Percentiles rank a stretch among this genome's conserved stretches.
Evolutionary conservation across 2,329 filamentous ascomycete species (phyloP).

Genomic region (Ophiostoma sp.): DNA sequence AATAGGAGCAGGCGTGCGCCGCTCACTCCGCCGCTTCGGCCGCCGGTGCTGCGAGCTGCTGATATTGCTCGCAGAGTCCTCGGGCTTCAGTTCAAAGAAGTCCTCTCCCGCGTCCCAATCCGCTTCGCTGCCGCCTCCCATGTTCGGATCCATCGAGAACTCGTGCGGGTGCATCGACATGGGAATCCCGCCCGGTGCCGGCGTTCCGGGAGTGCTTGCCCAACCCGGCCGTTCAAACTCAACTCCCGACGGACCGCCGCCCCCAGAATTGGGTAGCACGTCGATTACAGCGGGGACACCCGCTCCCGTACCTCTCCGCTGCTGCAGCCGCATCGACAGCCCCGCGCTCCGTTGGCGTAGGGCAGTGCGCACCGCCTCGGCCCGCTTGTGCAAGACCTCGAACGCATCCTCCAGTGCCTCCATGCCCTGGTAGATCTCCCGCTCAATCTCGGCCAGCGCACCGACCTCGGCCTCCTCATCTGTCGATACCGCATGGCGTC

Average conservation of each 20-base stretch:
- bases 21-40: slow-evolving; percentile 62
- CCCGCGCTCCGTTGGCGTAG: slow-evolving; percentile 79
- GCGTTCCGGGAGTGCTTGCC: slow-evolving; percentile 33
- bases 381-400: slow-evolving; percentile 79
- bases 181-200: slow-evolving; percentile 26
- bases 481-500: slow-evolving; percentile 65
- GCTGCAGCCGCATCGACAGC: slow-evolving; percentile 60
- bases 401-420: slow-evolving; percentile 91
- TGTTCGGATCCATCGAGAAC: slow-evolving; percentile 1
- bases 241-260: slow-evolving; percentile 36
- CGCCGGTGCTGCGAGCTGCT: slow-evolving; percentile 62
- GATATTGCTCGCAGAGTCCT: slow-evolving; percentile 77
- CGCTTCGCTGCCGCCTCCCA: slow-evolving; percentile 36
- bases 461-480: slow-evolving; percentile 94
- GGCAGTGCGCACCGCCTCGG: slow-evolving; percentile 71
- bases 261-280: slow-evolving; percentile 44
- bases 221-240: slow-evolving; percentile 43
- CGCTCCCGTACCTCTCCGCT: slow-evolving; percentile 40
- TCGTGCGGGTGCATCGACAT: slow-evolving; percentile 23
- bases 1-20: slow-evolving; percentile 66
- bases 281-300: slow-evolving; percentile 44
- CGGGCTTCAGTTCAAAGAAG: slow-evolving; percentile 60
- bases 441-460: slow-evolving; percentile 82
- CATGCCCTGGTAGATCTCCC: slow-evolving; percentile 91
- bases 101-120: slow-evolving; percentile 57